These are phyloP conservation scores for Exophiala spinifera DNA, from an alignment of 2,329 filamentous ascomycete genomes.

Conservation along the genomic window DNA sequence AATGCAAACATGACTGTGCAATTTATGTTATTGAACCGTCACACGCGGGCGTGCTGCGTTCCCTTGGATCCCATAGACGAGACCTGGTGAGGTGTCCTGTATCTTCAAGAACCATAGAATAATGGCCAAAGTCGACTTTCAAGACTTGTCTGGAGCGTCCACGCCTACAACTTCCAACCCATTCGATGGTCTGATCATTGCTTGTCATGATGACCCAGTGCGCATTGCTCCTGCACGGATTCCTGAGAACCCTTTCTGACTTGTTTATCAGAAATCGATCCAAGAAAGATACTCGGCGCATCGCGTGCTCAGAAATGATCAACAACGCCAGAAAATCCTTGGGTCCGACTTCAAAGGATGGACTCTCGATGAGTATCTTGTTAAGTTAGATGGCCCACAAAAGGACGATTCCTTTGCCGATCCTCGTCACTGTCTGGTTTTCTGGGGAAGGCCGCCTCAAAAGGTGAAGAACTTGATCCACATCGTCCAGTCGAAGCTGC, in stretches of 20 bases:
- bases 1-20: no score
- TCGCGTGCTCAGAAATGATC: constrained; percentile 68
- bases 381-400: constrained; percentile 62
- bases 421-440: constrained; percentile 74
- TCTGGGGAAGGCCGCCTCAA: constrained; percentile 81
- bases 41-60: neutral
- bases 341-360: constrained; percentile 63
- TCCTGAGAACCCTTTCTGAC: constrained; percentile 8
- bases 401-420: constrained; percentile 70
- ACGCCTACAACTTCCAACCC: constrained; percentile 59
- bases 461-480: constrained; percentile 66
- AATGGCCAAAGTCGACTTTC: constrained; percentile 33
- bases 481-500: constrained; percentile 65
- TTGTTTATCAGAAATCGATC: constrained; percentile 56
- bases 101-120: neutral
- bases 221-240: constrained; percentile 16
- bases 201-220: constrained; percentile 66
- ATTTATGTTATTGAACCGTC: neutral
- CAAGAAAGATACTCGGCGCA: constrained; percentile 72
- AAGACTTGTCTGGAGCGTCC: constrained; percentile 38
- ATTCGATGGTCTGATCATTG: constrained; percentile 69
- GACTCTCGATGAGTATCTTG: constrained; percentile 71
- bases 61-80: neutral
- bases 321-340: constrained; percentile 73
- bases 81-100: neutral